Evolutionary conservation across 225 moss, liverwort and hornwort genomes (phyloP).

Genomic region (Thuidium tamariscinum): DNA sequence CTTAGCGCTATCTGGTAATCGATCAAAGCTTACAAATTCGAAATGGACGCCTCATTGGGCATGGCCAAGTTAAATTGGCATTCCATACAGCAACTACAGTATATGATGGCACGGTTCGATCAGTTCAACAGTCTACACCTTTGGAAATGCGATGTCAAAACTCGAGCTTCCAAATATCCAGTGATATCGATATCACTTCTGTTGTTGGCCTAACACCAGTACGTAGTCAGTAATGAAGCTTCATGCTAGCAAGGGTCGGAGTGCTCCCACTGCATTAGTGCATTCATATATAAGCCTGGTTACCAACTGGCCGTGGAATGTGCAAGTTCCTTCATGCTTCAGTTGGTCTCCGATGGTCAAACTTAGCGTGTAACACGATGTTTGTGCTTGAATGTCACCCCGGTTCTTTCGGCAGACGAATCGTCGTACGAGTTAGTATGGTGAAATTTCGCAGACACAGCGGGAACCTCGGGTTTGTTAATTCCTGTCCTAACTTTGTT

Average conservation of each 20-base stretch:
- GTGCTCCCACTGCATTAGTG: background rate
- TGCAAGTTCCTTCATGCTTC: background rate
- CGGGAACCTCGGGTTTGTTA: background rate
- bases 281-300: background rate
- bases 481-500: too few species aligned
- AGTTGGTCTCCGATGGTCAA: background rate
- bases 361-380: background rate
- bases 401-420: background rate
- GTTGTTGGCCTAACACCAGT: too few species aligned
- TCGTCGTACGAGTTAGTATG: background rate
- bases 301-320: background rate
- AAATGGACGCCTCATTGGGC: background rate
- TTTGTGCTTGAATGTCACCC: background rate
- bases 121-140: background rate
- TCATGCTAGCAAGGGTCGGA: too few species aligned
- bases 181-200: background rate
- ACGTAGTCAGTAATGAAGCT: background rate
- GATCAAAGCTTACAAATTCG: background rate
- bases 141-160: background rate
- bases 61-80: background rate
- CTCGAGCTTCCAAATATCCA: background rate
- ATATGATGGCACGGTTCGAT: background rate
- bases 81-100: background rate
- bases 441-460: background rate
- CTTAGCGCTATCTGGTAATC: background rate